These are phyloP conservation scores for Amyloporia xantha DNA, from an alignment of 768 basidiomycete genomes.

Conservation along the genomic window DNA sequence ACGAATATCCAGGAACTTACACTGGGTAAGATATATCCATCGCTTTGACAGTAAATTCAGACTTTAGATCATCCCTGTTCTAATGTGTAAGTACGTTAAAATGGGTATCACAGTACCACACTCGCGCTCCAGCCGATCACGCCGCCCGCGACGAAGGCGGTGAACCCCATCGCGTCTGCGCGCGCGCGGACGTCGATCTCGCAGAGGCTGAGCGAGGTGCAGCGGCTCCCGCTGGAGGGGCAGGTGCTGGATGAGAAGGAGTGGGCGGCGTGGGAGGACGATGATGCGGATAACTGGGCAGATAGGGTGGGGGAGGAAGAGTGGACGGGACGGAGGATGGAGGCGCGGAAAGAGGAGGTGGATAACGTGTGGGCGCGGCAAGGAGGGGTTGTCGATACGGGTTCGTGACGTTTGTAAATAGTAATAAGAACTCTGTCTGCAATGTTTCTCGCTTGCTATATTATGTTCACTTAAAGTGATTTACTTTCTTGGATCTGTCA, in stretches of 20 bases:
- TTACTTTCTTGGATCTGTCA: no score
- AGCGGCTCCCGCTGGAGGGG: background rate
- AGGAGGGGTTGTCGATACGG: background rate
- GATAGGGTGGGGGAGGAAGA: conserved; percentile 42
- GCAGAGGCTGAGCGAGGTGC: background rate
- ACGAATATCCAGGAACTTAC: background rate
- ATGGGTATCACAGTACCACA: no score
- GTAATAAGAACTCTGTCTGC: no score
- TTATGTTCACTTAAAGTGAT: no score
- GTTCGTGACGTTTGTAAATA: background rate
- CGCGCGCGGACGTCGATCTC: background rate
- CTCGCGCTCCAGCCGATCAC: no score
- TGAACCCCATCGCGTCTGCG: no score
- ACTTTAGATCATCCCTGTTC: background rate
- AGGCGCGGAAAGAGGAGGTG: conserved; percentile 30
- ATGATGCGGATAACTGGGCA: conserved; percentile 42
- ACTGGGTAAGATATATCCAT: background rate
- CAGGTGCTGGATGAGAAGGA: conserved; percentile 20
- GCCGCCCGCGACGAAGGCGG: no score
- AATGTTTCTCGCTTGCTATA: no score
- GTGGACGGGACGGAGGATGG: conserved; percentile 35
- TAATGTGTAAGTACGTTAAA: no score
- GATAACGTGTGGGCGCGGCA: conserved; percentile 21
- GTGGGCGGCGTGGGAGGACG: conserved; percentile 41
- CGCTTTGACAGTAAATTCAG: background rate